These are phyloP conservation scores for Phytophthora macrochlamydospora DNA, from an alignment of 352 stramenopile species.

Conservation along the genomic window DNA sequence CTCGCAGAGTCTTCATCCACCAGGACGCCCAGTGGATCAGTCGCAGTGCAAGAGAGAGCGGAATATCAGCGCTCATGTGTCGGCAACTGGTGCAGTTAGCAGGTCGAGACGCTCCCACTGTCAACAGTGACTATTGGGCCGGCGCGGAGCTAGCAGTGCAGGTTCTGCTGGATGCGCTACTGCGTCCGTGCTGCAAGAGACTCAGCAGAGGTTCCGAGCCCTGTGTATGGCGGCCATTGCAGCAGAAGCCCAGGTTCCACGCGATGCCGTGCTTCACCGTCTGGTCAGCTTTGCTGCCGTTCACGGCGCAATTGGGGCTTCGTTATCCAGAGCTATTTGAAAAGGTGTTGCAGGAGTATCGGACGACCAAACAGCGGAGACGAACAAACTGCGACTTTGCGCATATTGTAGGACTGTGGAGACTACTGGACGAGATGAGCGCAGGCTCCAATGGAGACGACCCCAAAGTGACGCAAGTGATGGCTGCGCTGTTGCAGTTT, in stretches of 20 bases:
- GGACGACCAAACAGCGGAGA: constrained; percentile 1
- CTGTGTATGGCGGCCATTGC: constrained; percentile 48
- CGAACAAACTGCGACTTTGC: constrained; percentile 65
- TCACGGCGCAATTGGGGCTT: constrained; percentile 44
- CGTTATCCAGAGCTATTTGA: constrained; percentile 32
- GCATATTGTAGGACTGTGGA: constrained; percentile 61
- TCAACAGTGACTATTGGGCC: constrained; percentile 9
- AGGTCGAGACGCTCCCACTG: constrained; percentile 1
- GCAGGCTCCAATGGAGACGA: constrained; percentile 20
- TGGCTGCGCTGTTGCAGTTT: constrained; percentile 39
- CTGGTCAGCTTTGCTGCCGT: constrained; percentile 66
- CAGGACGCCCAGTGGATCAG: constrained; percentile 60
- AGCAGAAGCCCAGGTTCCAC: constrained; percentile 60
- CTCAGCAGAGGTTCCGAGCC: constrained; percentile 22
- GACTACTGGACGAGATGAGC: constrained; percentile 52
- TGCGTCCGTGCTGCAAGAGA: constrained; percentile 39
- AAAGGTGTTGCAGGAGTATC: constrained; percentile 25
- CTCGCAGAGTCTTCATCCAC: constrained; percentile 45
- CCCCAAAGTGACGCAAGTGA: constrained; percentile 14
- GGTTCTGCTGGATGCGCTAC: constrained; percentile 56
- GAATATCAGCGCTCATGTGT: constrained; percentile 52
- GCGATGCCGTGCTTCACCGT: constrained; percentile 64
- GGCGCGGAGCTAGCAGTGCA: constrained; percentile 30
- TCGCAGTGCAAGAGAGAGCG: constrained; percentile 60
- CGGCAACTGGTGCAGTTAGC: constrained; percentile 50